Base-by-base conservation (phyloP, 352 stramenopile genomes). In the Phytophthora palmivora region DNA sequence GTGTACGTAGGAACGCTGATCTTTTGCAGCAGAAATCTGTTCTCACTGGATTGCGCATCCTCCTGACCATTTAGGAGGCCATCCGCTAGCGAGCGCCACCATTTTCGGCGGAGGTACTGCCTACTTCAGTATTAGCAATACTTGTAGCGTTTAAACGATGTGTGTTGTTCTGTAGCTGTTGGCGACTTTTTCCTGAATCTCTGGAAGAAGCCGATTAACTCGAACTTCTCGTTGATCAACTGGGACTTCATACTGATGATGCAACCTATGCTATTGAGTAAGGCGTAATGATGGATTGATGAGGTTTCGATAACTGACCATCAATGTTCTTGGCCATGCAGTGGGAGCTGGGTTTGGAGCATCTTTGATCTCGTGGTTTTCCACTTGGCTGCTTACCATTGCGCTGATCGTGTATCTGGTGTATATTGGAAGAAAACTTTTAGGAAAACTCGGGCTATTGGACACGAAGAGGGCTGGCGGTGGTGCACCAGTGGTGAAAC, bases 241-340 rank as follows among this genome's bases (percentile, higher is more conserved):
- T 98, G 95, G 95, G 91, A 98, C 70, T 72, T 98, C 15, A 96
- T 98, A 41, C 42, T 98, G 14, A 75, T 97, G 4, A 98, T 98
- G 93, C 91, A 98, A 74, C 95, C 95, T 10, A 79, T 96, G 65
- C 45, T 81, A 49, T 55, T 81, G 8, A 74, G 72, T 80, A 70
- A 46, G 68, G 44, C 10, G 3, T 16, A 44, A 19, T 28, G 6
- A 14, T 58, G 19, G 33, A 21, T 12, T 19, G n/a, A 6, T 12
- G 22, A 14, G 15, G 4, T 47, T n/a, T 26, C 16, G 21, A 53
- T 44, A 12, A 49, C 1, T 43, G 39, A 68, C 26, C 34, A 28
- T 41, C 19, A 12, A 28, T 44, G 19, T 18, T 44, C 14, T 48
- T 37, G 37, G 22, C 59, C 12, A 3, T 72, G 41, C 12, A 79